Evolutionary conservation across 352 stramenopile genomes (phyloP).

Genomic region (Globisporangium lucens): DNA sequence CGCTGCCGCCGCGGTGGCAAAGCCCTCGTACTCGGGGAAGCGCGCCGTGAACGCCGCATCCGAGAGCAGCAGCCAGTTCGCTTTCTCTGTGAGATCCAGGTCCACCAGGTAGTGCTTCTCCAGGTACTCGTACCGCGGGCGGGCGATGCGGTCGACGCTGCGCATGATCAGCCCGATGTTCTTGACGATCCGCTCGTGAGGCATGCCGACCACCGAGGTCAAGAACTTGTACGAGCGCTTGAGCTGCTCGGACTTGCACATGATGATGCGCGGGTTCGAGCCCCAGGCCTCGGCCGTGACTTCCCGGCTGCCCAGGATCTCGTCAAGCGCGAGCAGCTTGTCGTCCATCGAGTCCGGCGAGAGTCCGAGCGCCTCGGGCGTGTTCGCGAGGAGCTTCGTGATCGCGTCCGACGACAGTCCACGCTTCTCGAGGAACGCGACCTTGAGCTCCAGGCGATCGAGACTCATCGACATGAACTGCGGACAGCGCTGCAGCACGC

Average conservation of each 20-base stretch:
- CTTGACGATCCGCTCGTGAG: conserved; percentile 26
- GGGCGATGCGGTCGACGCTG: conserved; percentile 34
- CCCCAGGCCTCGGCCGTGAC: conserved; percentile 21
- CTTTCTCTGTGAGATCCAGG: conserved; percentile 14
- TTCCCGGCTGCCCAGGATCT: conserved; percentile 33
- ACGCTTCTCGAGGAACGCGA: conserved; percentile 26
- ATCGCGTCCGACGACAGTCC: conserved; percentile 33
- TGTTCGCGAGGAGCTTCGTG: conserved; percentile 27
- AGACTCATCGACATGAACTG: conserved; percentile 38
- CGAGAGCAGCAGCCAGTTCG: conserved; percentile 35
- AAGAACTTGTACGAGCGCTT: conserved; percentile 38
- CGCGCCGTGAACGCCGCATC: conserved; percentile 27
- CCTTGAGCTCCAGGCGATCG: conserved; percentile 32
- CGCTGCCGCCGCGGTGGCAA: not conserved
- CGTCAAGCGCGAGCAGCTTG: conserved; percentile 39
- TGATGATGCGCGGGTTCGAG: conserved; percentile 38
- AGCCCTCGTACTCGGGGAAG: conserved; percentile 26
- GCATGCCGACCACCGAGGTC: conserved; percentile 28
- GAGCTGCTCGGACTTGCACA: conserved; percentile 46
- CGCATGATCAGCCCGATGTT: conserved; percentile 40
- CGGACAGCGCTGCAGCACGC: conserved; percentile 38
- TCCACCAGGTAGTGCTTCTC: conserved; percentile 3
- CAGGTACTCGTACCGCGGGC: conserved; percentile 48
- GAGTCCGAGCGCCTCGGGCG: conserved; percentile 42
- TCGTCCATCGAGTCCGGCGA: conserved; percentile 32